Percentiles rank a stretch among this genome's conserved stretches.
These are phyloP conservation scores for Coemansia sp. DNA, from an alignment of 192 early-diverging fungal species.

Conservation along the genomic window DNA sequence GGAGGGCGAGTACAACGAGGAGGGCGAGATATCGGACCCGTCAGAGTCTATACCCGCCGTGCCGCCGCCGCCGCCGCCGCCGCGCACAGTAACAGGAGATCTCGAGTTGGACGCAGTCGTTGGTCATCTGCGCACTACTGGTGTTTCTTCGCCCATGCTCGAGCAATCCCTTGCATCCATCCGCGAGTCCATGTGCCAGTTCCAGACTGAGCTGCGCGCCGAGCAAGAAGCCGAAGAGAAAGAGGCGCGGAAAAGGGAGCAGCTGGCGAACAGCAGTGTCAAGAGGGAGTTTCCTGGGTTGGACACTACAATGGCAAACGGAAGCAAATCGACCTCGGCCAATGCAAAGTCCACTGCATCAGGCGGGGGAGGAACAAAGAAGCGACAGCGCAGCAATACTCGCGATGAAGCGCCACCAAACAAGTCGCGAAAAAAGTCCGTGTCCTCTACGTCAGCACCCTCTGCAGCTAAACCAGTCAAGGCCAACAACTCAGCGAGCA, in stretches of 20 bases:
- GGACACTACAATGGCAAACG: neutral
- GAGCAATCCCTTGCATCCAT: constrained; percentile 32
- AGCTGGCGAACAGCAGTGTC: neutral
- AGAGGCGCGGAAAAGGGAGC: constrained; percentile 19
- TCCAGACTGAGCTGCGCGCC: constrained; percentile 33
- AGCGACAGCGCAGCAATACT: constrained; percentile 52
- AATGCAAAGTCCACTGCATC: constrained; percentile 5
- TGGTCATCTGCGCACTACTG: constrained; percentile 1
- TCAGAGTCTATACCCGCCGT: neutral
- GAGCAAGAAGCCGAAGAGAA: constrained; percentile 35
- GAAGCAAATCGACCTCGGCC: neutral
- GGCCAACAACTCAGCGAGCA: neutral
- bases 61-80: too few species aligned
- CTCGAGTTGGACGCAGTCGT: constrained; percentile 22
- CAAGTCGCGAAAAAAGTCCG: constrained; percentile 41
- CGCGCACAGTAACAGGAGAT: neutral
- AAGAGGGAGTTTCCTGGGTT: neutral
- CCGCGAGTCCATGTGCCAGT: constrained; percentile 24
- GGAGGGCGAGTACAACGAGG: constrained; percentile 52
- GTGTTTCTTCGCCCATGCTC: constrained; percentile 10
- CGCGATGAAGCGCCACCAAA: constrained; percentile 20
- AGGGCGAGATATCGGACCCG: constrained; percentile 52
- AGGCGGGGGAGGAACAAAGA: constrained; percentile 19
- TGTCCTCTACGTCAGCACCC: neutral
- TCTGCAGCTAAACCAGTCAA: neutral